Percentiles rank a stretch among this genome's conserved stretches.
These are phyloP conservation scores for Amanita pseudoporphyria DNA, from an alignment of 768 basidiomycete genomes.

Conservation along the genomic window DNA sequence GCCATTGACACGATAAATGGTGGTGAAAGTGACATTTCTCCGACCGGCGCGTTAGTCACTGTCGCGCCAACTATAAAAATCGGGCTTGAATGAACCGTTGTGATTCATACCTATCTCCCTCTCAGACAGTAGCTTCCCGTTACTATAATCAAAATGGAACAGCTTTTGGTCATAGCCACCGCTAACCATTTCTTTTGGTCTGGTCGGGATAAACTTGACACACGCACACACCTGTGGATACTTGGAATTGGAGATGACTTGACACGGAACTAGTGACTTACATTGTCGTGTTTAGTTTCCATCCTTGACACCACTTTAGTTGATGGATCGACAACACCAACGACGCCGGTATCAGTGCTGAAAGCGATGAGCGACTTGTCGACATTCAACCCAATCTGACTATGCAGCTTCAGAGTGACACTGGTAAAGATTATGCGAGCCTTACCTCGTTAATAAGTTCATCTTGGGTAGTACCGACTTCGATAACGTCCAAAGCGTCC, in stretches of 20 bases:
- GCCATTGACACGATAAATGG: conserved; percentile 64
- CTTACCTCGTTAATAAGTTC: conserved; percentile 64
- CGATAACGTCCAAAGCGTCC: conserved; percentile 38
- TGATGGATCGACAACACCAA: conserved; percentile 56
- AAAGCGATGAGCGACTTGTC: conserved; percentile 55
- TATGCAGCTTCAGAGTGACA: conserved; percentile 24
- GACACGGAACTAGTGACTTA: conserved; percentile 24
- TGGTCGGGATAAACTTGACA: conserved; percentile 61
- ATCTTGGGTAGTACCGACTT: conserved; percentile 38
- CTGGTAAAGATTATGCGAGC: conserved; percentile 12
- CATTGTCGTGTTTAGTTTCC: conserved; percentile 55
- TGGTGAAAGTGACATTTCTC: conserved; percentile 54
- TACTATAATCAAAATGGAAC: conserved; percentile 56
- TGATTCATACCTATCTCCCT: conserved; percentile 44
- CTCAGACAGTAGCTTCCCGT: conserved; percentile 47
- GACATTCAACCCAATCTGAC: conserved; percentile 54
- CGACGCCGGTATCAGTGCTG: conserved; percentile 57
- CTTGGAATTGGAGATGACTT: background rate
- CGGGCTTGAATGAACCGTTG: background rate
- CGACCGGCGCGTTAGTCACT: conserved; percentile 31
- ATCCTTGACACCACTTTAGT: conserved; percentile 40
- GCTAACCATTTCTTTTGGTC: conserved; percentile 64
- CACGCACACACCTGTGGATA: conserved; percentile 53
- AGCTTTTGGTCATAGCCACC: conserved; percentile 68
- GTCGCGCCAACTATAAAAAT: conserved; percentile 1